Conservation (phyloP, 306 rosid genomes). For the Myrica gale region DNA sequence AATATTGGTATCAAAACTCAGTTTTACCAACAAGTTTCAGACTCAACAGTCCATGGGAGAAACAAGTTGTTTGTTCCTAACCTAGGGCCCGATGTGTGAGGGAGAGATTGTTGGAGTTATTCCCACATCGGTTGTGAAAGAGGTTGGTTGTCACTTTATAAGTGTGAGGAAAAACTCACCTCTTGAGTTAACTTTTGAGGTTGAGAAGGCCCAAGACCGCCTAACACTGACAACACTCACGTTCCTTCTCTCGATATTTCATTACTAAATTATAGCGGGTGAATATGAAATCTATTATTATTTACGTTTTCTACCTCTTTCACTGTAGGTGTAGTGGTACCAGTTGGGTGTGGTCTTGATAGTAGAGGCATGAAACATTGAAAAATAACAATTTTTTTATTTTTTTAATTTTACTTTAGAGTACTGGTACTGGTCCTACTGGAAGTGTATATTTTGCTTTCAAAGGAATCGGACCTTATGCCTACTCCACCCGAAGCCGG, state of each 20-base stretch:
- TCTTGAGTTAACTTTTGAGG: too few species aligned
- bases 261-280: slow-evolving; percentile 12
- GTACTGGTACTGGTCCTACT: too few species aligned
- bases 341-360: slow-evolving; percentile 3
- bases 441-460: background rate
- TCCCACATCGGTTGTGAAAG: too few species aligned
- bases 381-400: background rate
- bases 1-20: too few species aligned
- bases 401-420: background rate
- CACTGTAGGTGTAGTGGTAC: background rate
- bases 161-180: too few species aligned
- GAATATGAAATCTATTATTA: slow-evolving; percentile 12
- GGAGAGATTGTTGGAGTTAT: too few species aligned
- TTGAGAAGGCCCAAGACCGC: too few species aligned
- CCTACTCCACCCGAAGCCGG: slow-evolving; percentile 11
- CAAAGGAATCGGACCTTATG: slow-evolving; percentile 14
- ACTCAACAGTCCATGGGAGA: too few species aligned
- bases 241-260: slow-evolving; percentile 4
- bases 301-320: background rate
- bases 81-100: too few species aligned
- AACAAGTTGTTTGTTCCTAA: too few species aligned
- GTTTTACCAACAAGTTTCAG: too few species aligned
- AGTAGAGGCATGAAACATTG: slow-evolving; percentile 3
- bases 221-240: slow-evolving; percentile 1
- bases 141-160: too few species aligned